A percentile compares a stretch with the other conserved stretches of the same genome.
Conservation (phyloP, 148 eudicot genomes). For the Rhododendron griersonianum region DNA sequence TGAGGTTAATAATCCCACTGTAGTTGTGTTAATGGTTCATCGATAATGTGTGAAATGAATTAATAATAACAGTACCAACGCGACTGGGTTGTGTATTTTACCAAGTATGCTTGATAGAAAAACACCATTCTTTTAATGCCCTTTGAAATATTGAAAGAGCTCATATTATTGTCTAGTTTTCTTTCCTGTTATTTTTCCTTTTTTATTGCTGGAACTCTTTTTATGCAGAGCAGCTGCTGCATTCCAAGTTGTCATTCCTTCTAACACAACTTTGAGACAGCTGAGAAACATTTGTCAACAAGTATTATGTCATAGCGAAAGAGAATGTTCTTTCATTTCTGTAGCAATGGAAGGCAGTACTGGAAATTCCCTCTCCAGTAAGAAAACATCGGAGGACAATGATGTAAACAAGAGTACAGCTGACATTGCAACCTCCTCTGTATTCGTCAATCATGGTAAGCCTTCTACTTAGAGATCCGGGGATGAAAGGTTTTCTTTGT, state of each 20-base stretch:
- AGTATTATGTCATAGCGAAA: not conserved
- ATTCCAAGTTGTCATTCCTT: not conserved
- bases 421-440: conserved; percentile 10
- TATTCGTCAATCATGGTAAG: conserved; percentile 25
- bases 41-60: not conserved
- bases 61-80: not conserved
- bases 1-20: not conserved
- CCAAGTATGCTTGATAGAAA: not conserved
- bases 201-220: not conserved
- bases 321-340: conserved; percentile 14
- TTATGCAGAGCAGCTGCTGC: conserved; percentile 3
- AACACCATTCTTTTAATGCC: not conserved
- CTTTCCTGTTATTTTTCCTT: not conserved
- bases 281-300: not conserved
- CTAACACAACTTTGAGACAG: not conserved
- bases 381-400: conserved; percentile 16
- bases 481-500: not conserved
- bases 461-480: not conserved
- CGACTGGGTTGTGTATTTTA: not conserved
- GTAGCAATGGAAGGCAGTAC: conserved; percentile 18
- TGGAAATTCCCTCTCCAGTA: conserved; percentile 16
- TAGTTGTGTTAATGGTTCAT: not conserved
- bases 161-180: not conserved
- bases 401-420: conserved; percentile 13
- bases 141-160: not conserved